Conservation (phyloP, 257 asterid genomes). For the Forsythia viridissima region DNA sequence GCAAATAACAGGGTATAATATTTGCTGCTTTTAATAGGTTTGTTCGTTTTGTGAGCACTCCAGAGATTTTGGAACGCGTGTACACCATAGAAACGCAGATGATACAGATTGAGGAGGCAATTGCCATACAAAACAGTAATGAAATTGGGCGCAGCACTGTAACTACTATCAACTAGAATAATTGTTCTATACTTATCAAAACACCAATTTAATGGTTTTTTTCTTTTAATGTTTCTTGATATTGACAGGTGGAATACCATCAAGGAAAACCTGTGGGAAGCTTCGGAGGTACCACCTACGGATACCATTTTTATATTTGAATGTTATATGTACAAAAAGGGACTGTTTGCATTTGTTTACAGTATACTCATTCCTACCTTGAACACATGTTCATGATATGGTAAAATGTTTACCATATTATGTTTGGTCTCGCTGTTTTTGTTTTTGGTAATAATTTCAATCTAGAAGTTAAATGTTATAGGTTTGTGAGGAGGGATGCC, state of each 20-base stretch:
- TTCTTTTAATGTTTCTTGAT: constrained; percentile 7
- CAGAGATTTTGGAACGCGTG: constrained; percentile 94
- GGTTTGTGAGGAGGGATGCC: background rate
- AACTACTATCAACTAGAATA: constrained; percentile 33
- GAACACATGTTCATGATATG: background rate
- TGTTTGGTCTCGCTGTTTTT: background rate
- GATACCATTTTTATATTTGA: background rate
- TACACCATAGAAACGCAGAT: constrained; percentile 80
- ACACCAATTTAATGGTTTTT: background rate
- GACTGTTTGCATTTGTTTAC: background rate
- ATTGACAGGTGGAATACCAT: constrained; percentile 60
- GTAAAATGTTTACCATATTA: background rate
- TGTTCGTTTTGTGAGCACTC: constrained; percentile 99
- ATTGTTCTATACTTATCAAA: constrained; percentile 17
- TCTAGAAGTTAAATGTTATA: constrained; percentile 7
- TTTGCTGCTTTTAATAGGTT: constrained; percentile 57
- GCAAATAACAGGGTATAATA: constrained; percentile 6
- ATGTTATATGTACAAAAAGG: constrained; percentile 3
- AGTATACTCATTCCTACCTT: constrained; percentile 5
- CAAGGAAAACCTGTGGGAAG: constrained; percentile 46
- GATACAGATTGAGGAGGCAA: constrained; percentile 85
- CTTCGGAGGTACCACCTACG: constrained; percentile 56
- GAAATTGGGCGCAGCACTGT: constrained; percentile 57
- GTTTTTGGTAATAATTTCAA: background rate
- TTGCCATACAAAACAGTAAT: constrained; percentile 59